A percentile compares a stretch with the other conserved stretches of the same genome.
Evolutionary conservation across 192 early-diverging fungal species (phyloP).

Genomic region (Coemansia sp.): DNA sequence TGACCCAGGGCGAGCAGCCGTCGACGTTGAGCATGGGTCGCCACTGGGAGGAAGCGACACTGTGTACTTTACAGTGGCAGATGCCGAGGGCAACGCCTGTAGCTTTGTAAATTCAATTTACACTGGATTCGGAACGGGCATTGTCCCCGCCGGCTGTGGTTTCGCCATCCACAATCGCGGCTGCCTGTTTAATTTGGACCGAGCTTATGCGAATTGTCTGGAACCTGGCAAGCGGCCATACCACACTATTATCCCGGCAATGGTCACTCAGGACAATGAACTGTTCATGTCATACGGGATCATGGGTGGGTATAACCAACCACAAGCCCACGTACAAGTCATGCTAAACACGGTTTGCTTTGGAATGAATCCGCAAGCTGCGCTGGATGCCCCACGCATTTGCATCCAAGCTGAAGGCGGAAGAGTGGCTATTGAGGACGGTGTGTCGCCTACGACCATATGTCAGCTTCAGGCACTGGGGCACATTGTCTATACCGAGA

Average conservation of each 20-base stretch:
- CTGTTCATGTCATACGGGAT: conserved; percentile 35
- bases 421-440: conserved; percentile 64
- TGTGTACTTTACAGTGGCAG: conserved; percentile 74
- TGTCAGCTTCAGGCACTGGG: conserved; percentile 57
- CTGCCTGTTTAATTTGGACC: conserved; percentile 62
- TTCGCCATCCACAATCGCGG: conserved; percentile 72
- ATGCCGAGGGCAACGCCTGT: conserved; percentile 77
- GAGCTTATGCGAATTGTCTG: conserved; percentile 63
- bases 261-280: conserved; percentile 53
- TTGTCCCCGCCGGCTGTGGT: conserved; percentile 59
- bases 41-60: conserved; percentile 68
- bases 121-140: conserved; percentile 52
- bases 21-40: conserved; percentile 56
- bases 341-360: conserved; percentile 65
- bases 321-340: conserved; percentile 83
- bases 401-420: conserved; percentile 51
- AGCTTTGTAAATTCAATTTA: conserved; percentile 70
- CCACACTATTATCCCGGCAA: conserved; percentile 78
- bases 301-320: conserved; percentile 82
- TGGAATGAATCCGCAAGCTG: conserved; percentile 60
- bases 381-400: conserved; percentile 69
- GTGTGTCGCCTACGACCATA: conserved; percentile 47
- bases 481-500: conserved; percentile 56
- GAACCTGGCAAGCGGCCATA: conserved; percentile 70
- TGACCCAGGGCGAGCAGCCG: conserved; percentile 52